A percentile compares a stretch with the other conserved stretches of the same genome.
Evolutionary conservation across 306 rosid genomes (phyloP).

Genomic region (Neltuma alba): DNA sequence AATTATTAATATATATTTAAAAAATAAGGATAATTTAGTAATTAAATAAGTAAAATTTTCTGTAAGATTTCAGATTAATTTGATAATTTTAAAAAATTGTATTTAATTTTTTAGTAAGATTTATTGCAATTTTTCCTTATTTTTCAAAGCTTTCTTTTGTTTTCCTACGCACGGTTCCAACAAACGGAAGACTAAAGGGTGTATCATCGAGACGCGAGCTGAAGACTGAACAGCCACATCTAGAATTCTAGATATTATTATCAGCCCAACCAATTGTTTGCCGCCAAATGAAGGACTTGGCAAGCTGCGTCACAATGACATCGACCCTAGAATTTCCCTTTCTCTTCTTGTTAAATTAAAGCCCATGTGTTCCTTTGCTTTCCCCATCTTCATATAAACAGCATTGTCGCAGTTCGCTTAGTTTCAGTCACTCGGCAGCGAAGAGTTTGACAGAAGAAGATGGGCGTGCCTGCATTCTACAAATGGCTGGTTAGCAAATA

Average conservation of each 20-base stretch:
- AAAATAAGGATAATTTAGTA: no score
- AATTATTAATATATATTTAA: no score
- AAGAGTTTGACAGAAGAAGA: not conserved
- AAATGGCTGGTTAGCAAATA: slow-evolving; percentile 54
- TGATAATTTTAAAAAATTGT: no score
- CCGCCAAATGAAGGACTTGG: not conserved
- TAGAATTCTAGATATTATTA: no score
- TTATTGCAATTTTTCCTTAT: no score
- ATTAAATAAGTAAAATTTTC: no score
- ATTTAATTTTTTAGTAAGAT: no score
- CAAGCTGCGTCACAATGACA: not conserved
- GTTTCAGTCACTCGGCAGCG: not conserved
- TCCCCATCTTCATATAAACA: not conserved
- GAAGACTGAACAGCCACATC: not conserved
- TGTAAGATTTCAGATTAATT: no score
- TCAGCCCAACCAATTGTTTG: not conserved
- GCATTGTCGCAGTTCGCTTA: not conserved
- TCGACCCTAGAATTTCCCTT: no score
- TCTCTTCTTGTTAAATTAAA: not conserved
- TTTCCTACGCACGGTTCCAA: no score
- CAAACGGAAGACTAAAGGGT: no score
- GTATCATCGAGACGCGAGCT: not conserved
- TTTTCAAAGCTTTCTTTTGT: not conserved
- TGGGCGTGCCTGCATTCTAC: slow-evolving; percentile 68
- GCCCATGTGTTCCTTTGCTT: not conserved